Conservation (phyloP, 2,329 filamentous ascomycete species). For the Diaporthe sp. region DNA sequence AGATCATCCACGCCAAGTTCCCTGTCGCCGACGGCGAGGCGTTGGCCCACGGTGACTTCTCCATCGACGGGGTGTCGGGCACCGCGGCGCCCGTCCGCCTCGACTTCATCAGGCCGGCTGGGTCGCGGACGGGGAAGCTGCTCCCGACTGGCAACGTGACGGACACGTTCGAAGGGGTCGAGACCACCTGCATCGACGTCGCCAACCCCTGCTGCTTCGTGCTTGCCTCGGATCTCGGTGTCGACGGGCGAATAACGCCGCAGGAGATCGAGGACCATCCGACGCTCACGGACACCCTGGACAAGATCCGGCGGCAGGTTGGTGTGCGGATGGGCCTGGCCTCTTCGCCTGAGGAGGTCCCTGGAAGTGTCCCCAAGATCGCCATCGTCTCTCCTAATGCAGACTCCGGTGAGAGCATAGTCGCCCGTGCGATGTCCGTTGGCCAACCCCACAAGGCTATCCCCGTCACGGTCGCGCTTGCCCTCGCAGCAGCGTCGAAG, state of each 20-base stretch:
- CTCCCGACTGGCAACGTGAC: constrained; percentile 56
- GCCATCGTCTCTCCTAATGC: constrained; percentile 57
- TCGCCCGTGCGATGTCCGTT: constrained; percentile 63
- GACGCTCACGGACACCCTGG: constrained; percentile 51
- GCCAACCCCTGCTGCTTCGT: constrained; percentile 60
- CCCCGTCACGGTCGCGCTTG: constrained; percentile 57
- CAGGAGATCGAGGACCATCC: constrained; percentile 50
- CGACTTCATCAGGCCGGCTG: constrained; percentile 56
- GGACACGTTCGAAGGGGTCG: constrained; percentile 50
- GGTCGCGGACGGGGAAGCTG: constrained; percentile 56
- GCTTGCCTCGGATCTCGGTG: constrained; percentile 49
- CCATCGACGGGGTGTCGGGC: constrained; percentile 58
- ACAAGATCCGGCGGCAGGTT: constrained; percentile 54
- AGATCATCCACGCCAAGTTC: constrained; percentile 60
- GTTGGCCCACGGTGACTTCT: constrained; percentile 50
- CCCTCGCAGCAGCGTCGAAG: constrained; percentile 55
- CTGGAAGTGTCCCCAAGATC: constrained; percentile 60
- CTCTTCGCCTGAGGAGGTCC: constrained; percentile 52
- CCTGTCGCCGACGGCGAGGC: constrained; percentile 55
- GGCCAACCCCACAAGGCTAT: constrained; percentile 60
- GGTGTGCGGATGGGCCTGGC: constrained; percentile 58
- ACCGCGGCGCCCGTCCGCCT: constrained; percentile 53
- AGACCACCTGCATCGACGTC: constrained; percentile 54
- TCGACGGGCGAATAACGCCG: constrained; percentile 45
- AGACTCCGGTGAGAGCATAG: constrained; percentile 51